A percentile compares a stretch with the other conserved stretches of the same genome.
Conservation (phyloP, 768 basidiomycete genomes). For the Steccherinum ochraceum region DNA sequence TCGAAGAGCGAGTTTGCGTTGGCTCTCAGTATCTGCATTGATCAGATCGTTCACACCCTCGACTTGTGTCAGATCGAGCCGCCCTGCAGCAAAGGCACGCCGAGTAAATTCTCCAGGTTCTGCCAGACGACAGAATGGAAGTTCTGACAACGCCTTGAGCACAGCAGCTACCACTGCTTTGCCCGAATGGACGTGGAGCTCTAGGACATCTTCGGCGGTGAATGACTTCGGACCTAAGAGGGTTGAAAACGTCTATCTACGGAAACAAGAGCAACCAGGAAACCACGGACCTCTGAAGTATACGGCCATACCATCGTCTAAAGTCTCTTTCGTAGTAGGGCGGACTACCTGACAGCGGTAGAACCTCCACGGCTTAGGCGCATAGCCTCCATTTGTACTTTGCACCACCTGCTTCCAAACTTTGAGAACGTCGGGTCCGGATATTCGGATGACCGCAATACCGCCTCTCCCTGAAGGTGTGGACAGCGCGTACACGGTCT, state of each 20-base stretch:
- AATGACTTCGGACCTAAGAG: constrained; percentile 67
- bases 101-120: constrained; percentile 87
- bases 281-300: constrained; percentile 64
- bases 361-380: constrained; percentile 60
- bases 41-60: constrained; percentile 86
- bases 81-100: constrained; percentile 73
- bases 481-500: constrained; percentile 83
- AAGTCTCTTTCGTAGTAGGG: constrained; percentile 48
- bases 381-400: constrained; percentile 5
- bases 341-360: constrained; percentile 65
- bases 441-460: constrained; percentile 75
- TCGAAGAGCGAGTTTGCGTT: constrained; percentile 66
- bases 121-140: constrained; percentile 70
- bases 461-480: constrained; percentile 85
- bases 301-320: constrained; percentile 79
- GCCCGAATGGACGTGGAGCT: constrained; percentile 85
- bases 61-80: constrained; percentile 83
- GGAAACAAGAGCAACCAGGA: neutral
- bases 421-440: constrained; percentile 62
- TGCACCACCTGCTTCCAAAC: constrained; percentile 58
- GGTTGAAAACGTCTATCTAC: constrained; percentile 1
- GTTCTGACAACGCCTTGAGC: constrained; percentile 50
- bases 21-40: constrained; percentile 81
- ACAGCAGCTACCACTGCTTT: constrained; percentile 72
- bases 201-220: constrained; percentile 77